Evolutionary conservation across 2,329 filamentous ascomycete species (phyloP).

Genomic region (Chrysosporium queenslandicum): DNA sequence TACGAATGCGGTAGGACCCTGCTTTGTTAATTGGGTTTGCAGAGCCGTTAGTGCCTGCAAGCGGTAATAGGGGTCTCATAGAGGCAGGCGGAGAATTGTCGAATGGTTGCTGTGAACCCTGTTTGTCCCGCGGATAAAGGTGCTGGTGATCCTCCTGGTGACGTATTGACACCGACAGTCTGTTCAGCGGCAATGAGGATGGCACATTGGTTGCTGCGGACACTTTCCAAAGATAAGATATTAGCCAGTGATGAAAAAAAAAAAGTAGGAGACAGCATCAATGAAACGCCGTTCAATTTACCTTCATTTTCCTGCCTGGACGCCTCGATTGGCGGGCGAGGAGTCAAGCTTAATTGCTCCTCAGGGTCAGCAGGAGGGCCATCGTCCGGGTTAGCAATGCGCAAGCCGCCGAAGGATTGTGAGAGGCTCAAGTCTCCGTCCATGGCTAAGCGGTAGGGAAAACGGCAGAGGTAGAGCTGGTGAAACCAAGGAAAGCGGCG

Average conservation of each 20-base stretch:
- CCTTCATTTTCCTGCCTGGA: neutral
- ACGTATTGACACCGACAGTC: constrained; percentile 25
- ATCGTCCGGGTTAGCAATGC: constrained; percentile 93
- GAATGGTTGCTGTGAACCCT: constrained; percentile 23
- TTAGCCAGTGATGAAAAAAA: neutral
- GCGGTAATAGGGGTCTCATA: constrained; percentile 38
- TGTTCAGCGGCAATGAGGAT: constrained; percentile 8
- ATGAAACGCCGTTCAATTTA: neutral
- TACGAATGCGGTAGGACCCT: constrained; percentile 46
- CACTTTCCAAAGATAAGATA: neutral
- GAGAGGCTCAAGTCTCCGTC: constrained; percentile 87
- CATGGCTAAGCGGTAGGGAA: constrained; percentile 44
- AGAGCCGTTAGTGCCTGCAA: constrained; percentile 34
- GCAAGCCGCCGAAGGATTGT: constrained; percentile 81
- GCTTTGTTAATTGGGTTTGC: constrained; percentile 32
- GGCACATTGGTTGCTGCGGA: neutral
- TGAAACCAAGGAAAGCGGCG: neutral
- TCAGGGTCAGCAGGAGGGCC: constrained; percentile 38
- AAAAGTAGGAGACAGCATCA: neutral
- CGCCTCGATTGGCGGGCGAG: neutral
- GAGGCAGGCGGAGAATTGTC: constrained; percentile 24
- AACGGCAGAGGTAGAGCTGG: neutral
- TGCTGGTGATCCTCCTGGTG: constrained; percentile 35
- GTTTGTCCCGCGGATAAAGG: constrained; percentile 36
- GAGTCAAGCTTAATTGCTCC: constrained; percentile 16